phyloP scores from a whole-genome alignment of 2,329 filamentous ascomycete species.

The Saccharata proteae region DNA sequence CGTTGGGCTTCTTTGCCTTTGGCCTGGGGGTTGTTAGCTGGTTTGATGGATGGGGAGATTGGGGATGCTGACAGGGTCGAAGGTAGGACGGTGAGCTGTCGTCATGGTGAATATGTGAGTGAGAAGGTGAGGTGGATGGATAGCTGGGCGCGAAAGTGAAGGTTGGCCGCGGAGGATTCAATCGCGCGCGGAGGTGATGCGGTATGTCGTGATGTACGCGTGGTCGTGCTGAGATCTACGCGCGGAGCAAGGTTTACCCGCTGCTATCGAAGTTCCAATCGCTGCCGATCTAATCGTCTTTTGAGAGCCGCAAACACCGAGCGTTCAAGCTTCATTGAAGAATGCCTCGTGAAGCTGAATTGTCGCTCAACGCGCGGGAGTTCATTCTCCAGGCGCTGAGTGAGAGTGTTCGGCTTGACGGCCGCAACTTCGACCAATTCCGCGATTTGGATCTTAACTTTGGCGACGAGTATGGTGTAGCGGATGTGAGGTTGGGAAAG shows the following conservation, averaged over 20 bases:
- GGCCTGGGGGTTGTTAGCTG: constrained; percentile 44
- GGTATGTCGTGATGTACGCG: too few relatives aligned
- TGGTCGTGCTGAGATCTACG: too few relatives aligned
- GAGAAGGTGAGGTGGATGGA: neutral
- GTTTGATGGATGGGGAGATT: neutral
- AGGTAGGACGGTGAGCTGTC: constrained; percentile 71
- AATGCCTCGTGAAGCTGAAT: constrained; percentile 89
- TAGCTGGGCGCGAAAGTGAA: neutral
- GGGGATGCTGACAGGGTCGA: constrained; percentile 62
- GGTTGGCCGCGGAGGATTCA: too few relatives aligned
- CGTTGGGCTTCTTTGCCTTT: constrained; percentile 89
- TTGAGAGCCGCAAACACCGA: too few relatives aligned
- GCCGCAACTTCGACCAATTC: constrained; percentile 68
- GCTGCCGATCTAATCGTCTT: too few relatives aligned
- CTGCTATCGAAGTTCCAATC: too few relatives aligned
- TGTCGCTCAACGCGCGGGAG: constrained; percentile 75
- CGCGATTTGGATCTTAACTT: constrained; percentile 67
- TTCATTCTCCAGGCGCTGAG: constrained; percentile 77
- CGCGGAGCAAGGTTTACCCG: too few relatives aligned
- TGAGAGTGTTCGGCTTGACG: constrained; percentile 73
- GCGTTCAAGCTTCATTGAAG: too few relatives aligned
- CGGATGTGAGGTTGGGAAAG: constrained; percentile 77
- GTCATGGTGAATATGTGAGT: constrained; percentile 32
- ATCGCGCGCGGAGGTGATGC: too few relatives aligned
- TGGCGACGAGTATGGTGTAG: constrained; percentile 82